A percentile compares a stretch with the other conserved stretches of the same genome.
These are phyloP conservation scores for Globisporangium cederbergense DNA, from an alignment of 352 stramenopile genomes.

Conservation along the genomic window DNA sequence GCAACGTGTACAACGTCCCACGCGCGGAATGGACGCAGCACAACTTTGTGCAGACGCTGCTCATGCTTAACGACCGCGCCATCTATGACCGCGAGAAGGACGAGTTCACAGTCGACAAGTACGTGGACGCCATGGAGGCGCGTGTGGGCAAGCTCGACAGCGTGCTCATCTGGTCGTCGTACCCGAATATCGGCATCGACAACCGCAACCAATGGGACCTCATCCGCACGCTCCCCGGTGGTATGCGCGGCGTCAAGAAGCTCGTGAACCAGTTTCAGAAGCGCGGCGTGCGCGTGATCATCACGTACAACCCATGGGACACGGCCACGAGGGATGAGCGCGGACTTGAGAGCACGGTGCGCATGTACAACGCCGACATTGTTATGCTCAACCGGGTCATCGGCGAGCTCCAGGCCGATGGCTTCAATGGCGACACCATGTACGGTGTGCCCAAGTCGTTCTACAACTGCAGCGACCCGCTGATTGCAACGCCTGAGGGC, in stretches of 20 bases:
- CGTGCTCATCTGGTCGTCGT: slow-evolving; percentile 80
- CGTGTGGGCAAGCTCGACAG: slow-evolving; percentile 67
- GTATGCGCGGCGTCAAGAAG: slow-evolving; percentile 34
- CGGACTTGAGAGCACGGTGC: slow-evolving; percentile 46
- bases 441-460: slow-evolving; percentile 80
- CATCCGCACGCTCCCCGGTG: slow-evolving; percentile 52
- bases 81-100: slow-evolving; percentile 67
- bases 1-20: slow-evolving; percentile 71
- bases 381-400: slow-evolving; percentile 41
- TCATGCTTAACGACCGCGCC: slow-evolving; percentile 77
- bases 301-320: slow-evolving; percentile 89
- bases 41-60: slow-evolving; percentile 71
- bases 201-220: slow-evolving; percentile 82
- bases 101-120: slow-evolving; percentile 67
- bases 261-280: slow-evolving; percentile 65
- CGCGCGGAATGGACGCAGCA: slow-evolving; percentile 66
- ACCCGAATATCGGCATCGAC: slow-evolving; percentile 83
- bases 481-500: slow-evolving; percentile 60
- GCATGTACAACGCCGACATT: slow-evolving; percentile 79
- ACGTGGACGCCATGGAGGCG: slow-evolving; percentile 48
- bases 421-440: slow-evolving; percentile 89
- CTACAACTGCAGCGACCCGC: slow-evolving; percentile 63
- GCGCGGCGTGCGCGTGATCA: slow-evolving; percentile 51
- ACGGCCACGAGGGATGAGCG: slow-evolving; percentile 54
- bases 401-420: slow-evolving; percentile 45